Conservation (phyloP, 257 asterid species). For the Solanum chaucha region DNA sequence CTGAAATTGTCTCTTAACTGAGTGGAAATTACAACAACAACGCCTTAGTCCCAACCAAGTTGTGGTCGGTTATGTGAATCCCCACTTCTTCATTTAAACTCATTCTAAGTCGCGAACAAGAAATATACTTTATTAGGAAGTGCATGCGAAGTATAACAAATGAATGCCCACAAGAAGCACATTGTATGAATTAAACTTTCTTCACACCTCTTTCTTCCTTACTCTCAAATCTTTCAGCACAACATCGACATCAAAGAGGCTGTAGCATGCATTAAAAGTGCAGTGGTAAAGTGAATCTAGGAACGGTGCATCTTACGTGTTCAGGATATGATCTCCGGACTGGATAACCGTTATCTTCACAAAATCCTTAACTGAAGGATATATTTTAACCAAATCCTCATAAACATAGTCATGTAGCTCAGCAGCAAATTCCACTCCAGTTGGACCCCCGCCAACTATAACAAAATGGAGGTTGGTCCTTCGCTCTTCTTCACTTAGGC, state of each 20-base stretch:
- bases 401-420: slow-evolving; percentile 77
- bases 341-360: slow-evolving; percentile 81
- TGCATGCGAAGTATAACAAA: not conserved
- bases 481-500: slow-evolving; percentile 73
- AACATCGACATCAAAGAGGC: not conserved
- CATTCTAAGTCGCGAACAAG: not conserved
- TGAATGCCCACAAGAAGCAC: not conserved
- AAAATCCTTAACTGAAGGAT: slow-evolving; percentile 61
- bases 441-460: slow-evolving; percentile 95
- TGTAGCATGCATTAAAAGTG: not conserved
- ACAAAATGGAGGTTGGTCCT: slow-evolving; percentile 80
- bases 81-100: not conserved
- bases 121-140: not conserved
- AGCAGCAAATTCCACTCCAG: slow-evolving; percentile 81
- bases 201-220: not conserved
- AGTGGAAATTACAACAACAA: not conserved
- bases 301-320: slow-evolving; percentile 44
- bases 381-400: slow-evolving; percentile 65
- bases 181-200: not conserved
- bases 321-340: slow-evolving; percentile 86
- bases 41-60: not conserved
- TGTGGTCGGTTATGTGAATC: not conserved
- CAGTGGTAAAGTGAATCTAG: not conserved
- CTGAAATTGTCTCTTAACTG: not conserved
- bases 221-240: not conserved